A percentile compares a stretch with the other conserved stretches of the same genome.
Evolutionary conservation across 2,329 filamentous ascomycete species (phyloP).

Genomic region (Botrytis fabae): DNA sequence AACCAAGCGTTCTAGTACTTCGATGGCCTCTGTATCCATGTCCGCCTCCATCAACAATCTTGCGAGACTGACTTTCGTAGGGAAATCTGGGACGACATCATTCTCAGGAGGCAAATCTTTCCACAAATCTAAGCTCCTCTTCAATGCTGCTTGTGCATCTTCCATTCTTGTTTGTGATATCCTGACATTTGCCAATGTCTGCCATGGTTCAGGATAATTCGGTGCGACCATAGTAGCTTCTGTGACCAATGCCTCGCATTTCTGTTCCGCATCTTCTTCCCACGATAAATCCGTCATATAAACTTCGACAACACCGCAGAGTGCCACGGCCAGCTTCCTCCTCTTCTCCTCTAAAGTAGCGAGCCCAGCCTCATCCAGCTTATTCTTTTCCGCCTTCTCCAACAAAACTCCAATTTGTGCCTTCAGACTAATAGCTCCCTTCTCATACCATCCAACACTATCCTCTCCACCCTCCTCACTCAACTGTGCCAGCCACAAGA

Average conservation of each 20-base stretch:
- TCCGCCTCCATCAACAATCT: slow-evolving; percentile 87
- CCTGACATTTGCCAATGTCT: slow-evolving; percentile 89
- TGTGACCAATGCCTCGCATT: slow-evolving; percentile 85
- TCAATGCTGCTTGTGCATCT: slow-evolving; percentile 78
- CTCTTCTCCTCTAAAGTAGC: slow-evolving; percentile 66
- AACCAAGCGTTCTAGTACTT: slow-evolving; percentile 80
- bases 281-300: slow-evolving; percentile 98
- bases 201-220: slow-evolving; percentile 81
- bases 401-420: slow-evolving; percentile 67
- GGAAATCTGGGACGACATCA: slow-evolving; percentile 77
- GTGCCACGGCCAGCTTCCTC: slow-evolving; percentile 80
- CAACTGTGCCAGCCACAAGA: slow-evolving; percentile 90
- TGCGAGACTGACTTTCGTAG: slow-evolving; percentile 78
- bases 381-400: slow-evolving; percentile 50
- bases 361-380: slow-evolving; percentile 45
- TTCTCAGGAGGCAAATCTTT: slow-evolving; percentile 72
- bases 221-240: slow-evolving; percentile 87
- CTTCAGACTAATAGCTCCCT: slow-evolving; percentile 71
- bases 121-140: slow-evolving; percentile 81
- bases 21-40: slow-evolving; percentile 80
- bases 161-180: slow-evolving; percentile 81
- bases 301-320: slow-evolving; percentile 92
- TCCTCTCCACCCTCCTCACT: slow-evolving; percentile 68
- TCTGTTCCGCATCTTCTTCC: slow-evolving; percentile 86
- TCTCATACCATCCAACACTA: slow-evolving; percentile 67